Percentiles rank a stretch among this genome's conserved stretches.
phyloP scores from a whole-genome alignment of 148 eudicot genomes.

The Persicaria maculosa region DNA sequence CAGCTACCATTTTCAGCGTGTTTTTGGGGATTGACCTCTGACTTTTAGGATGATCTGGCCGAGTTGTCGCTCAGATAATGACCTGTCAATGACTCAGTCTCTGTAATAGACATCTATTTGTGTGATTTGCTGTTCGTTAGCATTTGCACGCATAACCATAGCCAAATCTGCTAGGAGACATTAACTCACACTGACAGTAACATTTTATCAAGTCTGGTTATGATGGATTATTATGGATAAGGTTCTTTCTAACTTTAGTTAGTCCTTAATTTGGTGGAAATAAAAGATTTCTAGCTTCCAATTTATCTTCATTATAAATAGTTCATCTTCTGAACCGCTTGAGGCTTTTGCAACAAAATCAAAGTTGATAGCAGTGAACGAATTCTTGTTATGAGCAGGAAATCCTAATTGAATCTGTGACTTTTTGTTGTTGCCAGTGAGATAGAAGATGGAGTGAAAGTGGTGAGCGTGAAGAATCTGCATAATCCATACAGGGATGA shows the following conservation, averaged over 20 bases:
- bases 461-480: constrained; percentile 73
- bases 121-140: neutral
- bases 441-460: constrained; percentile 82
- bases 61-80: neutral
- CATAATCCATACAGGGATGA: constrained; percentile 55
- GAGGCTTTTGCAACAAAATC: too few species aligned
- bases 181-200: neutral
- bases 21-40: neutral
- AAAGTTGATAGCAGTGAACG: too few species aligned
- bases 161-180: neutral
- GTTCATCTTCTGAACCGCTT: too few species aligned
- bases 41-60: constrained; percentile 1
- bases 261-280: too few species aligned
- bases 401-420: neutral
- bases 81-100: neutral
- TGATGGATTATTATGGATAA: too few species aligned
- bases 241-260: too few species aligned
- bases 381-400: neutral
- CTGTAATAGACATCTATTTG: neutral
- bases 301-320: too few species aligned
- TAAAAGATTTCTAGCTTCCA: too few species aligned
- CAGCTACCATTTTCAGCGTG: neutral
- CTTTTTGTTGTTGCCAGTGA: constrained; percentile 40
- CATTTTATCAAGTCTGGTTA: too few species aligned
- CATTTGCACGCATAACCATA: neutral